Evolutionary conservation across 2,329 filamentous ascomycete genomes (phyloP), one percentile per base, ranked within the genome.

Genomic region (Xylaria sp.): DNA sequence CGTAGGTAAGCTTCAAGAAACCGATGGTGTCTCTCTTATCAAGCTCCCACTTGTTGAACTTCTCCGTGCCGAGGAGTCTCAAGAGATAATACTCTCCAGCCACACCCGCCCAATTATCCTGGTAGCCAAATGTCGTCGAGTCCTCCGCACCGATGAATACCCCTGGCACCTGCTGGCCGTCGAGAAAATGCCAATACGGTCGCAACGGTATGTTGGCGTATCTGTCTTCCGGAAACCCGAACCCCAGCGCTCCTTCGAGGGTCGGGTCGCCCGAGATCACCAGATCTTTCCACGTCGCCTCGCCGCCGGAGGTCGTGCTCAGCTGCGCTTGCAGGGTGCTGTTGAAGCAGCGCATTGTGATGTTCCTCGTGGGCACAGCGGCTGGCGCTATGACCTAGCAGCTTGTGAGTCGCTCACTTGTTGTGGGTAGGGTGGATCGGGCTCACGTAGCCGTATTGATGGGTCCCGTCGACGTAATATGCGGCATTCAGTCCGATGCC

Each of bases 141-240:
- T 28, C 65, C 15, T 11, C 57, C 4, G 67, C 69, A 3, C 69
- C 69, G 6, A 71, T 44, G 36, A 51, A 71, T 6, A 71, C 57
- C 13, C 69, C 69, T 40, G 69, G 69, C 13, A 71, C 49, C 67
- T 70, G 65, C 64, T 58, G 49, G 33, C 42, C 67, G 20, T 67
- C 65, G 69, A 68, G 20, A 46, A 71, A 71, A 57, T 71, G 67
- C 69, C 69, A 71, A 51, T 70, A 66, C 11, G 69, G 64, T 59
- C 38, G 51, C 23, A 71, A 26, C 1, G 67, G 67, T 9, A 71
- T 64, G 38, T 61, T 67, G 7, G 46, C 13, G 38, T 66, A 66
- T 17, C 10, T 48, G 48, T 67, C 56, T n/a, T 67, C 60, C 0
- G 62, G 31, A 26, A 71, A 71, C 26, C 64, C 69, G 59, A 71